Evolutionary conservation across 2,329 filamentous ascomycete genomes (phyloP).

Genomic region (Scytalidium lignicola): DNA sequence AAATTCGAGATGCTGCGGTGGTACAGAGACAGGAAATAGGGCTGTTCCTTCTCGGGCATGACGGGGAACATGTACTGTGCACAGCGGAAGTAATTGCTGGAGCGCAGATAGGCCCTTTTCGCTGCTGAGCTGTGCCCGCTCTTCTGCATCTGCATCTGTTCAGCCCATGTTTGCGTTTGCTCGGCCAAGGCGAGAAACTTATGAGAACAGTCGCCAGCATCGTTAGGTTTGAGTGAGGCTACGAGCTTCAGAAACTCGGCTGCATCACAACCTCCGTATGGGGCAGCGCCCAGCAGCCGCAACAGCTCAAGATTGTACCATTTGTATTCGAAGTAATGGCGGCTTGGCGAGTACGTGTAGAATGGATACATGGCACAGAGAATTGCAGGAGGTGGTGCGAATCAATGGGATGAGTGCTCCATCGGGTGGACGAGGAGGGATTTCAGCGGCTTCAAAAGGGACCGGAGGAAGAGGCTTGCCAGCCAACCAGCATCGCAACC

Average conservation of each 20-base stretch:
- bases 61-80: slow-evolving; percentile 29
- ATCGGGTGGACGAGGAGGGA: too few species aligned
- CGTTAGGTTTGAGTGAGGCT: slow-evolving; percentile 31
- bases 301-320: slow-evolving; percentile 41
- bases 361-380: too few species aligned
- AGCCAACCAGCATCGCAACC: too few species aligned
- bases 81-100: slow-evolving; percentile 36
- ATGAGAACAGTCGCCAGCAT: slow-evolving; percentile 35
- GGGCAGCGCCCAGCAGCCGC: slow-evolving; percentile 34
- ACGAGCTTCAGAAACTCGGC: slow-evolving; percentile 35
- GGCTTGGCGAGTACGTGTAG: too few species aligned
- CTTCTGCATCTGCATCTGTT: slow-evolving; percentile 22
- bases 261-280: slow-evolving; percentile 32
- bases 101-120: slow-evolving; percentile 32
- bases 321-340: slow-evolving; percentile 7
- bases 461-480: too few species aligned
- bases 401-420: too few species aligned
- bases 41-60: slow-evolving; percentile 18
- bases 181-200: slow-evolving; percentile 29
- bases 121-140: slow-evolving; percentile 28
- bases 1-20: slow-evolving; percentile 23
- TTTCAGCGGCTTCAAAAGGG: too few species aligned
- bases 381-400: too few species aligned
- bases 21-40: slow-evolving; percentile 22
- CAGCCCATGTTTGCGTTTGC: slow-evolving; percentile 29